phyloP scores from a whole-genome alignment of 2,329 filamentous ascomycete genomes.

The Ophiocordyceps camponoti-rufipedis region DNA sequence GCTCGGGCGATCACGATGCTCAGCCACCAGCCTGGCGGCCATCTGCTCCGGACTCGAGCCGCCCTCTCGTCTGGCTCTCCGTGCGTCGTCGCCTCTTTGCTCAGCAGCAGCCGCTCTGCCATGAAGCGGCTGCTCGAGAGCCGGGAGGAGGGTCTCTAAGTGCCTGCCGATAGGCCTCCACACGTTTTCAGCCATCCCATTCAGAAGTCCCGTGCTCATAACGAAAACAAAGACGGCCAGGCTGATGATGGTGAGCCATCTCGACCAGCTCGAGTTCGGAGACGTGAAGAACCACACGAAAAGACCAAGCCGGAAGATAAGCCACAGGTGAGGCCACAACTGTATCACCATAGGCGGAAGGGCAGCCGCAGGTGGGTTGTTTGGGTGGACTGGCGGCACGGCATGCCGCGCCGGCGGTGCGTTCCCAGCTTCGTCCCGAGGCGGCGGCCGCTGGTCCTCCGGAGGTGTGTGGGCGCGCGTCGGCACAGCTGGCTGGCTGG shows the following conservation, averaged over 20 bases:
- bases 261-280: conserved; percentile 36
- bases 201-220: conserved; percentile 40
- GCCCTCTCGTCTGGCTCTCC: conserved; percentile 9
- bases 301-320: conserved; percentile 34
- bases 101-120: conserved; percentile 1
- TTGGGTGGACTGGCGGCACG: conserved; percentile 14
- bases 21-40: conserved; percentile 34
- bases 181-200: conserved; percentile 32
- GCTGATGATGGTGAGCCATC: conserved; percentile 35
- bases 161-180: conserved; percentile 40
- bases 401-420: conserved; percentile 4
- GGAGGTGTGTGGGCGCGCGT: conserved; percentile 3
- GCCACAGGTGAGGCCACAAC: conserved; percentile 44
- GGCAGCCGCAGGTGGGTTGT: conserved; percentile 18
- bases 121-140: conserved; percentile 20
- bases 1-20: conserved; percentile 11
- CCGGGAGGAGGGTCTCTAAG: conserved; percentile 39
- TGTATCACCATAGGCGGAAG: conserved; percentile 15
- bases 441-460: conserved; percentile 3
- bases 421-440: conserved; percentile 1
- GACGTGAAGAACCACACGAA: conserved; percentile 50
- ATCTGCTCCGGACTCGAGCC: conserved; percentile 28
- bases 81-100: conserved; percentile 7
- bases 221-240: conserved; percentile 38
- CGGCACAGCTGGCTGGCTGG: conserved; percentile 1